Evolutionary conservation across 768 basidiomycete species (phyloP), one percentile per base, ranked within the genome.

Genomic region (Tylopilus balloui): DNA sequence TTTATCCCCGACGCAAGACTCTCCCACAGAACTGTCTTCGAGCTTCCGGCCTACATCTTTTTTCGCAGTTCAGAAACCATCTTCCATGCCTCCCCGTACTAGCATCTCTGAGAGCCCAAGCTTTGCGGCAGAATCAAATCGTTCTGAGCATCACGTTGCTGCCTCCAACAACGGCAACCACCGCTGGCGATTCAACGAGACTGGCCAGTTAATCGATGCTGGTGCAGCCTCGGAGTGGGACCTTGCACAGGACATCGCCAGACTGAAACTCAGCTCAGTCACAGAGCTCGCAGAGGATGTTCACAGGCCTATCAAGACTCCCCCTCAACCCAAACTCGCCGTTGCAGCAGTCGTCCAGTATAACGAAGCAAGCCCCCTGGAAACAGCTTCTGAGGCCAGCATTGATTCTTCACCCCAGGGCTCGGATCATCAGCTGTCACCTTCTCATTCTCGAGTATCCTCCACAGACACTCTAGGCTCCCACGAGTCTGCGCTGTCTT

Each of bases 371-470:
- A 89, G 86, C 59, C 85, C 85, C 34, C 72, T 88, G 42, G 86
- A 88, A 62, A 80, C 84, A 10, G 78, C 80, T 28, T 88, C 86
- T 27, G 81, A 77, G 60, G 75, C 80, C 45, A 88, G 86, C 63
- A 72, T 81, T 42, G 83, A 80, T 57, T 88, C 87, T 42, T 87
- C 87, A 29, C 84, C 87, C 17, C 79, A 83, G 46, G 69, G 77
- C 37, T 77, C 81, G 53, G 84, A 86, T 55, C 82, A 84, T 66
- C 77, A 78, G 51, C 80, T 82, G 58, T 75, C 70, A 45, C 74
- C 79, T 24, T 82, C 84, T 54, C 88, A 89, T 67, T 89, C 88
- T 54, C 81, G 88, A 47, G 88, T 84, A 45, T 88, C 87, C 23
- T 89, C 88, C n/a, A 81, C 84, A 54, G 88, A 89, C 68, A 84